Conservation (phyloP, 352 stramenopile species). For the Globisporangium echinulatum region DNA sequence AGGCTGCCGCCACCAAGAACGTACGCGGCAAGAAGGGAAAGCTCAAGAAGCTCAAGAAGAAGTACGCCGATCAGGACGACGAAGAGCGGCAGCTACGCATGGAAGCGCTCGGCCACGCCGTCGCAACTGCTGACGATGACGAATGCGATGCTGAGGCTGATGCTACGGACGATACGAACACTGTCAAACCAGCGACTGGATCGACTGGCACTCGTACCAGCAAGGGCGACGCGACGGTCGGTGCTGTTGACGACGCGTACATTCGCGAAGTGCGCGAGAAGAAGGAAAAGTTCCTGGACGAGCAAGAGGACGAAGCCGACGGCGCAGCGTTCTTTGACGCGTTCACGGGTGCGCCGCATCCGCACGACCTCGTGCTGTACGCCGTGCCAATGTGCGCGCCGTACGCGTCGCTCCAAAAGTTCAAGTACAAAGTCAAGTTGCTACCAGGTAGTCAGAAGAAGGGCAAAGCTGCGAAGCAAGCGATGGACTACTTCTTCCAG, state of each 20-base stretch:
- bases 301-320: slow-evolving; percentile 81
- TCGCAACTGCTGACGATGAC: slow-evolving; percentile 23
- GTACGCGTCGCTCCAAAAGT: slow-evolving; percentile 80
- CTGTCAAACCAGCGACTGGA: slow-evolving; percentile 12
- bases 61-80: slow-evolving; percentile 96
- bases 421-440: slow-evolving; percentile 92
- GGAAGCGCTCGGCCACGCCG: slow-evolving; percentile 77
- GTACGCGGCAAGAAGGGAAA: slow-evolving; percentile 93
- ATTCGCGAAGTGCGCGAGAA: slow-evolving; percentile 73
- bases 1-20: slow-evolving; percentile 18
- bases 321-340: slow-evolving; percentile 75
- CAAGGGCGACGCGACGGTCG: slow-evolving; percentile 12
- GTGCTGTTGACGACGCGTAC: slow-evolving; percentile 41
- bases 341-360: slow-evolving; percentile 72
- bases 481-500: slow-evolving; percentile 78
- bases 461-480: slow-evolving; percentile 86
- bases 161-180: slow-evolving; percentile 10
- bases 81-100: slow-evolving; percentile 92
- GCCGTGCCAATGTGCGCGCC: slow-evolving; percentile 90
- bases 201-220: slow-evolving; percentile 9
- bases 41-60: slow-evolving; percentile 93
- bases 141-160: background rate
- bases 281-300: slow-evolving; percentile 77
- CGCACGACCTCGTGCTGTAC: slow-evolving; percentile 84
- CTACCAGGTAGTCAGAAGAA: slow-evolving; percentile 87